Evolutionary conservation across 805 yeast genomes (phyloP).

Genomic region (Cyberlindnera veronae): DNA sequence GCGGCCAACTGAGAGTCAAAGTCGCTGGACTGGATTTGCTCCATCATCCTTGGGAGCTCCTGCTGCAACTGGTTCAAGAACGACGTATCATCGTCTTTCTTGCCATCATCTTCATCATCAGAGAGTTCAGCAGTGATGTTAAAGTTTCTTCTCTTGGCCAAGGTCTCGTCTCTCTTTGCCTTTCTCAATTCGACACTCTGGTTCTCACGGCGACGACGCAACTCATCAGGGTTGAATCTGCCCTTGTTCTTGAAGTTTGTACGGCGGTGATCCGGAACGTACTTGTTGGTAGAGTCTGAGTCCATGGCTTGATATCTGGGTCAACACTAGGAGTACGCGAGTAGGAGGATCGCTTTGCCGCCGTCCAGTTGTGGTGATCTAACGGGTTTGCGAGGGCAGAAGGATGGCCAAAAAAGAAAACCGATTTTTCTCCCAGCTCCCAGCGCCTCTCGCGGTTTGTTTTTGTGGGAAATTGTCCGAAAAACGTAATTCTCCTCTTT

Average conservation of each 20-base stretch:
- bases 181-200: conserved; percentile 96
- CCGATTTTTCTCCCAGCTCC: conserved; percentile 4
- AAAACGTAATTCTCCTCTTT: conserved; percentile 18
- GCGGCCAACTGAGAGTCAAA: conserved; percentile 82
- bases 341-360: background rate
- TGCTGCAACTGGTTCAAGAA: conserved; percentile 49
- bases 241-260: conserved; percentile 94
- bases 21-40: conserved; percentile 69
- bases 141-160: conserved; percentile 90
- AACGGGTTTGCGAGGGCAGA: too few relatives aligned
- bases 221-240: conserved; percentile 90
- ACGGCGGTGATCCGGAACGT: conserved; percentile 96
- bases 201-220: conserved; percentile 95
- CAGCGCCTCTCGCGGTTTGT: conserved; percentile 2
- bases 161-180: conserved; percentile 92
- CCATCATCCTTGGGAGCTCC: conserved; percentile 84
- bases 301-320: conserved; percentile 52
- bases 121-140: conserved; percentile 48
- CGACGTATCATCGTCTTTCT: conserved; percentile 33
- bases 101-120: conserved; percentile 40
- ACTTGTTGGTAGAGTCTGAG: conserved; percentile 71
- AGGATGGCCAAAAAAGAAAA: background rate
- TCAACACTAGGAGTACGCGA: too few relatives aligned
- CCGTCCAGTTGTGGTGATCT: too few relatives aligned
- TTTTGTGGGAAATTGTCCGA: conserved; percentile 7